Evolutionary conservation across 768 basidiomycete genomes (phyloP).

Genomic region (Podaxis sp.): DNA sequence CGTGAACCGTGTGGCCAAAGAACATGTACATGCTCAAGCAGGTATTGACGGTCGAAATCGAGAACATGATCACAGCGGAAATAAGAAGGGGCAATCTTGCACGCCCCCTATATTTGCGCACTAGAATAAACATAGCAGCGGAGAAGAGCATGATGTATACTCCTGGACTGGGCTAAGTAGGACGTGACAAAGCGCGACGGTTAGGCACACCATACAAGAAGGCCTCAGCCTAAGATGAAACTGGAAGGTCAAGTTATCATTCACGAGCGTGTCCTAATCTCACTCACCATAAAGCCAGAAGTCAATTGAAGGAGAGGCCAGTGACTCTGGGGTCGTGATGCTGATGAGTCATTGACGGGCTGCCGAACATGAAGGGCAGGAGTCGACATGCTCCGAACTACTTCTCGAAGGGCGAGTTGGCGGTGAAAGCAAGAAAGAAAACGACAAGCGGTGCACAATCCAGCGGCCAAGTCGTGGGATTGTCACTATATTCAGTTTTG

Average conservation of each 20-base stretch:
- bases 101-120: constrained; percentile 20
- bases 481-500: background rate
- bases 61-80: constrained; percentile 34
- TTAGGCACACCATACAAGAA: constrained; percentile 5
- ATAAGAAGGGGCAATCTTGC: constrained; percentile 30
- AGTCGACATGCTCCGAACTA: background rate
- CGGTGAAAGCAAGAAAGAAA: no score
- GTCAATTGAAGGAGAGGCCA: background rate
- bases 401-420: background rate
- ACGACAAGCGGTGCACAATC: no score
- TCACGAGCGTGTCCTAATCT: background rate
- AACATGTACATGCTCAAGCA: constrained; percentile 31
- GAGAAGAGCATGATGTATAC: constrained; percentile 36
- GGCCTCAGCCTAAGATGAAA: background rate
- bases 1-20: constrained; percentile 22
- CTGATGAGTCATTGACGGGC: background rate
- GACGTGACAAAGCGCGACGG: no score
- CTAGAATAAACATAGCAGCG: constrained; percentile 33
- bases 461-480: background rate
- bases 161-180: constrained; percentile 21
- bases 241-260: background rate
- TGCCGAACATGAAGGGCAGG: background rate
- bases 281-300: background rate
- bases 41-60: constrained; percentile 33
- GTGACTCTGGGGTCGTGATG: background rate